Percentiles rank a stretch among this genome's conserved stretches.
phyloP scores from a whole-genome alignment of 495 filamentous ascomycete genomes.

The Daldinia caldariorum region DNA sequence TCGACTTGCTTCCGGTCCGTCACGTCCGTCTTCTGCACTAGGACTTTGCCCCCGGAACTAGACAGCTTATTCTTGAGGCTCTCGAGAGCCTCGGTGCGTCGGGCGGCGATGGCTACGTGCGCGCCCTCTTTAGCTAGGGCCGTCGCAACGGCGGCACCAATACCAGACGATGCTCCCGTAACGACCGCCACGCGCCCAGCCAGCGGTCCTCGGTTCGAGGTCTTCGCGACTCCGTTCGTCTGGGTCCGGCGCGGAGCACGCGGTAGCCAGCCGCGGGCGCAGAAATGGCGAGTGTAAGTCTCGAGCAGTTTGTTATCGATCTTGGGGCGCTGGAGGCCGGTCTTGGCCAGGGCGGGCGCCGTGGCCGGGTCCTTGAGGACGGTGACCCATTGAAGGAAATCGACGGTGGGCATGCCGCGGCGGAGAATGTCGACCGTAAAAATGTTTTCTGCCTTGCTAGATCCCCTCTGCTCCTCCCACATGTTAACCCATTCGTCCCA shows the following conservation, averaged over 20 bases:
- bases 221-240: slow-evolving; percentile 48
- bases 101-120: slow-evolving; percentile 69
- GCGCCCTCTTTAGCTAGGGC: slow-evolving; percentile 63
- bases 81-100: slow-evolving; percentile 68
- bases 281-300: slow-evolving; percentile 76
- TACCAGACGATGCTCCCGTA: slow-evolving; percentile 65
- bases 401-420: slow-evolving; percentile 71
- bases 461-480: slow-evolving; percentile 68
- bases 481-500: slow-evolving; percentile 73
- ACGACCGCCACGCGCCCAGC: slow-evolving; percentile 64
- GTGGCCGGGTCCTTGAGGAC: slow-evolving; percentile 69
- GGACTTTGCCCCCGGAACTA: slow-evolving; percentile 62
- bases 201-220: slow-evolving; percentile 58
- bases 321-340: slow-evolving; percentile 65
- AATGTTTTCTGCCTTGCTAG: slow-evolving; percentile 69
- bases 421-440: slow-evolving; percentile 72
- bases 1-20: slow-evolving; percentile 66
- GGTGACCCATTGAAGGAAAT: slow-evolving; percentile 63
- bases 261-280: slow-evolving; percentile 72
- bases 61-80: slow-evolving; percentile 62
- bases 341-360: slow-evolving; percentile 58
- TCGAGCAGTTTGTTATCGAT: slow-evolving; percentile 68
- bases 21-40: slow-evolving; percentile 69
- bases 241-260: slow-evolving; percentile 59
- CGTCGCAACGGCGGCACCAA: slow-evolving; percentile 61